Base-by-base conservation (phyloP, 2,329 filamentous ascomycete genomes). In the Diaporthe caulivora region DNA sequence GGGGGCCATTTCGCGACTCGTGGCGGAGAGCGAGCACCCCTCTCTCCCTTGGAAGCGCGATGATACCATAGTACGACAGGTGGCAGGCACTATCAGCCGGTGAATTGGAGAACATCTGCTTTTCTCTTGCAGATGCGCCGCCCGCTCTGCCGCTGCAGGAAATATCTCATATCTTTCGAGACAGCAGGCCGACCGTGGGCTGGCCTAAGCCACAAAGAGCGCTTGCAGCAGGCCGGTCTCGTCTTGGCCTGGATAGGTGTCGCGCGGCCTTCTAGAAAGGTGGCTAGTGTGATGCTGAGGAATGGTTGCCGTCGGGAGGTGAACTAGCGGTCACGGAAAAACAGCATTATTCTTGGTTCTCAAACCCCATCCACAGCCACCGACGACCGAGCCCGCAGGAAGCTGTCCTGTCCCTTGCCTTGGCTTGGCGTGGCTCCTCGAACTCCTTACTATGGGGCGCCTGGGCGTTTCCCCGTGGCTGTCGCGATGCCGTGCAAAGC, bases 291-390 rank as follows among this genome's bases (percentile, higher is more conserved):
- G 62, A 67, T 29, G n/a, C 40, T 47, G 62, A 44, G 62, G 62
- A 40, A 67, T 37, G 15, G 62, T 21, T 53, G 62, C 62, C 62
- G 62, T 53, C 62, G 44, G 62, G 62, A 26, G 47, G 47, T 26
- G 51, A 67, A 67, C 62, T 67, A 67, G 62, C 62, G 62, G 62
- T 67, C 62, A 67, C 62, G 31, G 53, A 26, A 21, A 67, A 53
- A 47, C 62, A 67, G 21, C 62, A 67, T 21, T 53, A 53, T 67
- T 67, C 62, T 53, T 53, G 62, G 47, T 26, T 26, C 62, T 18
- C 26, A 26, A 47, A 31, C 47, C 47, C 47, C 62, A 40, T 49
- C 62, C 62, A 53, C 62, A 40, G 62, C 47, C 62, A 67, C 47
- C 31, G 26, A 47, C 44, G 42, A 67, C 62, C 47, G 62, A 67